Evolutionary conservation across 345 rosid species (phyloP).

Genomic region (Punica granatum): DNA sequence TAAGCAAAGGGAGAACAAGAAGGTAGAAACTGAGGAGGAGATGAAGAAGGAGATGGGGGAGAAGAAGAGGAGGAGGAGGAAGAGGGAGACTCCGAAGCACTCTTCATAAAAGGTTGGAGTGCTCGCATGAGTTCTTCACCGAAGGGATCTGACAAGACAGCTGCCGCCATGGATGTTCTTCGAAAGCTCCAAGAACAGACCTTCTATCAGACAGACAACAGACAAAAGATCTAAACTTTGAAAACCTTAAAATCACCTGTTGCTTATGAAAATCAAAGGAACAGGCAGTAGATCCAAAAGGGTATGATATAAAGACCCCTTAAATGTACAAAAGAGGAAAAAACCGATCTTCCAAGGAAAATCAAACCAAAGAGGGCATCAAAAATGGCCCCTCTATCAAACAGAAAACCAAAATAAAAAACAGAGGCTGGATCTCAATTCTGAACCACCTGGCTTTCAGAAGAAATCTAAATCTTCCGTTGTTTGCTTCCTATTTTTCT

Average conservation of each 20-base stretch:
- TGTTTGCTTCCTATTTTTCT: slow-evolving; percentile 10
- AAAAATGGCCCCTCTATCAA: not conserved
- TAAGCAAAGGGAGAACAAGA: not conserved
- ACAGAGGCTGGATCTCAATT: slow-evolving; percentile 50
- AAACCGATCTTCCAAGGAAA: not conserved
- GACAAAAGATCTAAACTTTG: not conserved
- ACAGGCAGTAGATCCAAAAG: not conserved
- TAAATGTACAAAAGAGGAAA: not conserved
- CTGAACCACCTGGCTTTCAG: slow-evolving; percentile 69
- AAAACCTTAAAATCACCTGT: not conserved
- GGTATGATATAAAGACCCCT: not conserved
- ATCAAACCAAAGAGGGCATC: not conserved
- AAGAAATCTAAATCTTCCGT: slow-evolving; percentile 13
- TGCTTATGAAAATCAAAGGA: not conserved
- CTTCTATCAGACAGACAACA: not conserved
- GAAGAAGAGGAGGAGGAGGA: slow-evolving; percentile 8
- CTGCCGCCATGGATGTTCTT: not conserved
- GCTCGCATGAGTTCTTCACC: slow-evolving; percentile 16
- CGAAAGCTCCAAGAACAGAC: not conserved
- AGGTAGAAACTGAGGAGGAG: not conserved
- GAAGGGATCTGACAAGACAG: slow-evolving; percentile 11
- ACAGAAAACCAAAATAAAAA: not conserved
- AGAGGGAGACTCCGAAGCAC: slow-evolving; percentile 15
- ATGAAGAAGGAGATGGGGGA: slow-evolving; percentile 9
- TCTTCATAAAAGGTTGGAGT: slow-evolving; percentile 21